Percentiles rank a stretch among this genome's conserved stretches.
These are phyloP conservation scores for Spergularia azorica DNA, from an alignment of 179 eudicot species.

Conservation along the genomic window DNA sequence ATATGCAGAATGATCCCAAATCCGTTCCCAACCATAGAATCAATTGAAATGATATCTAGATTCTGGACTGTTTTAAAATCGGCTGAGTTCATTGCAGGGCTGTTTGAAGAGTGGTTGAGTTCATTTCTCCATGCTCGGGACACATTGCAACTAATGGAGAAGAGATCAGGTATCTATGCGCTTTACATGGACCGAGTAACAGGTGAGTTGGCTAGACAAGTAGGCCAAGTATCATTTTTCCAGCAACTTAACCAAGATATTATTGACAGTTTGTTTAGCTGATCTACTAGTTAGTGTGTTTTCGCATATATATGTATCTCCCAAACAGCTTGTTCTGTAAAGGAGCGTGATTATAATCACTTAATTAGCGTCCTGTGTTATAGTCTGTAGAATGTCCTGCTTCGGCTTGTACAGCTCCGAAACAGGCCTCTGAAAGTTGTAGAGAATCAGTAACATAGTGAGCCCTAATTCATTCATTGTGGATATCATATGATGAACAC, in stretches of 20 bases:
- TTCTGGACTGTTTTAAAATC: neutral
- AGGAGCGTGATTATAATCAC: neutral
- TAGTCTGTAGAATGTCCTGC: neutral
- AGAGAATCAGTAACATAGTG: neutral
- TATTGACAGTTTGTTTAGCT: slow-evolving; percentile 52
- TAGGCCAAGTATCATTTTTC: slow-evolving; percentile 45
- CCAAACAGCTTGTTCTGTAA: no score
- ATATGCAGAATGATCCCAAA: no score
- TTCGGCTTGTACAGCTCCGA: neutral
- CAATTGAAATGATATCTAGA: neutral
- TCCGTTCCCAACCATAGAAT: neutral
- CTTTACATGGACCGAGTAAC: slow-evolving; percentile 84
- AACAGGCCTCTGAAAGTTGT: no score
- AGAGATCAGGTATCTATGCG: slow-evolving; percentile 67
- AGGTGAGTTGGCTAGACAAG: slow-evolving; percentile 63
- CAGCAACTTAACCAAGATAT: slow-evolving; percentile 52
- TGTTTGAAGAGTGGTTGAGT: slow-evolving; percentile 74
- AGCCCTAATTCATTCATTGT: no score
- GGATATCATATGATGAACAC: no score
- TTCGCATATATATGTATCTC: neutral
- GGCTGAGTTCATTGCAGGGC: slow-evolving; percentile 41
- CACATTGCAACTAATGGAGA: slow-evolving; percentile 62
- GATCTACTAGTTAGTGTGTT: slow-evolving; percentile 10
- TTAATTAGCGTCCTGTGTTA: neutral
- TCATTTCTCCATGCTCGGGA: slow-evolving; percentile 65